phyloP scores from a whole-genome alignment of 2,329 filamentous ascomycete species.

The Metarhizium guizhouense region DNA sequence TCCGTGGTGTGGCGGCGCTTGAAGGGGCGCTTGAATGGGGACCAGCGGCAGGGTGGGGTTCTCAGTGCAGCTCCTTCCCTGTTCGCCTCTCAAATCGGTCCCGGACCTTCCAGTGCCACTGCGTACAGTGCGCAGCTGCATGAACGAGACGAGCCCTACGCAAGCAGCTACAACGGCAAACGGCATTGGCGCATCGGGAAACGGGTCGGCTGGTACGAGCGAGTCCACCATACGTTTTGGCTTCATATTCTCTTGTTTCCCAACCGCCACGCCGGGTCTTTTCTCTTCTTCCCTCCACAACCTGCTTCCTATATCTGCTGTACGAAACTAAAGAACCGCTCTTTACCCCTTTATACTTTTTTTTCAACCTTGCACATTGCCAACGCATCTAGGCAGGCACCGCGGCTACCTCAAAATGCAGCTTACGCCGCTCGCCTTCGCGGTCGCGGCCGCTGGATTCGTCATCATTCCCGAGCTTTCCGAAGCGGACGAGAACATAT shows the following conservation, averaged over 20 bases:
- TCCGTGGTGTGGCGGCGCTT: no score
- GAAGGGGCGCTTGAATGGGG: no score
- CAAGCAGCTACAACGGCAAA: not conserved
- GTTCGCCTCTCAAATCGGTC: not conserved
- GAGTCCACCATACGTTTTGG: not conserved
- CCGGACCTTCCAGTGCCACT: not conserved
- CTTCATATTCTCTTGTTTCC: not conserved
- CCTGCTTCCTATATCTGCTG: not conserved
- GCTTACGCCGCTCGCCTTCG: slow-evolving; percentile 22
- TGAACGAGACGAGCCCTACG: not conserved
- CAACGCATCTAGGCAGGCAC: not conserved
- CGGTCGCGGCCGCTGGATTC: slow-evolving; percentile 34
- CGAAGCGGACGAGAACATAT: slow-evolving; percentile 30
- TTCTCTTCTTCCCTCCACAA: not conserved
- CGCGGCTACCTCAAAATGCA: slow-evolving; percentile 18
- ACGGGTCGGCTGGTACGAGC: not conserved
- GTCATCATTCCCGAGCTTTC: slow-evolving; percentile 44
- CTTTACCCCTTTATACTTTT: not conserved
- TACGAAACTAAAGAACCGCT: not conserved
- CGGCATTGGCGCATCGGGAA: not conserved
- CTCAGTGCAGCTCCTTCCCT: not conserved
- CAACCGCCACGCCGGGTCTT: not conserved
- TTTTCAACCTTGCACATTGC: no score
- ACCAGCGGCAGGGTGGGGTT: not conserved
- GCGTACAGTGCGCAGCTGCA: not conserved